phyloP scores from a whole-genome alignment of 345 rosid genomes.

The Acer yangbiense region DNA sequence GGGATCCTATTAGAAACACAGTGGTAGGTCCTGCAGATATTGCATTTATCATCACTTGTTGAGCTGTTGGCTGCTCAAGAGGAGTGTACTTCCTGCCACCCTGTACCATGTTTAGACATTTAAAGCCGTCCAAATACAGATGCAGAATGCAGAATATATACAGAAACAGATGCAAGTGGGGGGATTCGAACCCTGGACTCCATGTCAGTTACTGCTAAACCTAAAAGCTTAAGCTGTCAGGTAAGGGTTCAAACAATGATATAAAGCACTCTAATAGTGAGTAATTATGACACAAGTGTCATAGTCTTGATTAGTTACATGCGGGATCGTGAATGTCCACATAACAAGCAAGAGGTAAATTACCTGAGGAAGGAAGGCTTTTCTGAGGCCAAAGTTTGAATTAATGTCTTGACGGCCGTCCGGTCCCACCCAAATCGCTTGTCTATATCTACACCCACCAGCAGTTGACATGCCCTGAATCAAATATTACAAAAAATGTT shows the following conservation, averaged over 20 bases:
- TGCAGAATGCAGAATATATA: too few relatives aligned
- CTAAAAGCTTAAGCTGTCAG: too few relatives aligned
- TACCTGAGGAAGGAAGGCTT: conserved; percentile 34
- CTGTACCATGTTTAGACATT: neutral
- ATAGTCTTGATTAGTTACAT: too few relatives aligned
- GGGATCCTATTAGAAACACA: conserved; percentile 23
- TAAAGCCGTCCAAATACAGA: neutral
- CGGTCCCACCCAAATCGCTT: conserved; percentile 26
- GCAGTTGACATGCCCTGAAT: conserved; percentile 29
- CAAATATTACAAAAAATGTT: neutral
- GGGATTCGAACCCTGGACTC: too few relatives aligned
- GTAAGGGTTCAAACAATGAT: too few relatives aligned
- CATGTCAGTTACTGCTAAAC: too few relatives aligned
- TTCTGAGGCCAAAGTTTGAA: conserved; percentile 29
- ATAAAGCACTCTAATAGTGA: too few relatives aligned
- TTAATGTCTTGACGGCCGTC: conserved; percentile 6
- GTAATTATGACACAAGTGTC: too few relatives aligned
- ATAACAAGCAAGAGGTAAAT: neutral
- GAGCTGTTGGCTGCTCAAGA: conserved; percentile 27
- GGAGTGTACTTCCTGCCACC: conserved; percentile 30
- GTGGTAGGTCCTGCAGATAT: conserved; percentile 30
- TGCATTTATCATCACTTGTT: conserved; percentile 22
- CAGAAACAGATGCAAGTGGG: too few relatives aligned
- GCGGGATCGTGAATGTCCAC: too few relatives aligned
- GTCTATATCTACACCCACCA: conserved; percentile 34